phyloP scores from a whole-genome alignment of 805 yeast genomes.

The Wickerhamiella bombiphila region DNA sequence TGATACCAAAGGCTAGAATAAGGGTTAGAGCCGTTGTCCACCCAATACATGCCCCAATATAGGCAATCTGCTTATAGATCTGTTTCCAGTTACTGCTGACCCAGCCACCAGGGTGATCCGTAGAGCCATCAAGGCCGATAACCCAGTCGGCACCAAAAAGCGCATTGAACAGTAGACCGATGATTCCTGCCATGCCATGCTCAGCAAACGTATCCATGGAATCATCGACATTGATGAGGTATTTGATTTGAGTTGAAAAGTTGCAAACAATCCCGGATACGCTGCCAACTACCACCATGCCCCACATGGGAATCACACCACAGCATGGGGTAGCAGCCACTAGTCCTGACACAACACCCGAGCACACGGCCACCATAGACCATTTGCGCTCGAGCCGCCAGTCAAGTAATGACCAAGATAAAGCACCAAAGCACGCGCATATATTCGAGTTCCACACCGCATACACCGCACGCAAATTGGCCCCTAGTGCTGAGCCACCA shows the following conservation, averaged over 20 bases:
- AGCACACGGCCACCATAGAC: conserved; percentile 90
- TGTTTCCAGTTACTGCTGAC: conserved; percentile 80
- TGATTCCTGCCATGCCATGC: conserved; percentile 90
- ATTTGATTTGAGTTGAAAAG: conserved; percentile 77
- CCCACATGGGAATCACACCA: conserved; percentile 85
- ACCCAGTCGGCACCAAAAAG: conserved; percentile 78
- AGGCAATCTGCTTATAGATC: conserved; percentile 79
- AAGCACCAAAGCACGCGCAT: conserved; percentile 79
- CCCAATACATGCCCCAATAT: conserved; percentile 57
- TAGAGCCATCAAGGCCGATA: conserved; percentile 76
- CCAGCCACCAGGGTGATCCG: conserved; percentile 87
- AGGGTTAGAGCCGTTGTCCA: conserved; percentile 68
- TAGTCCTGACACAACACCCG: conserved; percentile 88
- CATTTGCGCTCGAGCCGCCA: conserved; percentile 77
- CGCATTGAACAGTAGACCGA: conserved; percentile 81
- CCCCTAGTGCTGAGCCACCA: conserved; percentile 75
- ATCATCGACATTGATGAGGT: conserved; percentile 71
- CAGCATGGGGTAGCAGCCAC: conserved; percentile 96
- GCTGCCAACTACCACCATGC: conserved; percentile 71
- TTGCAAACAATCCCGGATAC: conserved; percentile 75
- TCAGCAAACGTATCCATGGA: conserved; percentile 93
- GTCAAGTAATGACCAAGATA: conserved; percentile 85
- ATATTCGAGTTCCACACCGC: conserved; percentile 86
- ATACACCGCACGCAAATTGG: conserved; percentile 69
- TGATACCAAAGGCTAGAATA: conserved; percentile 53